Conservation (phyloP, 1,284 basidiomycete species). For the Bjerkandera adusta region DNA sequence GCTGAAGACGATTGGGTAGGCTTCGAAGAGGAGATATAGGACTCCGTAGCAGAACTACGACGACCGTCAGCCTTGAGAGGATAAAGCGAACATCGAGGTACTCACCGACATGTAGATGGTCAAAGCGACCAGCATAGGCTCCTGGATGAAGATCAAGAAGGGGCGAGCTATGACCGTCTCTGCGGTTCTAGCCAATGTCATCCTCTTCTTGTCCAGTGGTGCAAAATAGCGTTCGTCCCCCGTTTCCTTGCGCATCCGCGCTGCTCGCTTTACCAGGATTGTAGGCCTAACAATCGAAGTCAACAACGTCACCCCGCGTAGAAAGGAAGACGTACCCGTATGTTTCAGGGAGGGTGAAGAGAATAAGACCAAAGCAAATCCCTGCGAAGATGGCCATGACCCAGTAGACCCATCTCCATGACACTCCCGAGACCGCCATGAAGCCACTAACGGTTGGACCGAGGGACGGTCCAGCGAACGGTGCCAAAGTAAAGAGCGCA, state of each 20-base stretch:
- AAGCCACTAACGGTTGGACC: constrained; percentile 69
- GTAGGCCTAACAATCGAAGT: constrained; percentile 35
- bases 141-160: constrained; percentile 38
- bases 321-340: constrained; percentile 35
- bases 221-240: constrained; percentile 55
- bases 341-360: constrained; percentile 79
- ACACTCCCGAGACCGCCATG: constrained; percentile 43
- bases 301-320: neutral
- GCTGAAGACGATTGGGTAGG: constrained; percentile 33
- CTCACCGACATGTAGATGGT: constrained; percentile 45
- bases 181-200: constrained; percentile 29
- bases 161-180: constrained; percentile 35
- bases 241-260: constrained; percentile 38
- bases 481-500: constrained; percentile 44
- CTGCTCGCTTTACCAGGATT: constrained; percentile 38
- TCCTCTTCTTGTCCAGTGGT: constrained; percentile 32
- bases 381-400: constrained; percentile 61
- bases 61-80: neutral
- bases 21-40: constrained; percentile 40
- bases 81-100: neutral
- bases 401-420: constrained; percentile 81
- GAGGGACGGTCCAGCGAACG: constrained; percentile 69
- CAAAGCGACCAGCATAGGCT: constrained; percentile 45
- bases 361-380: constrained; percentile 44
- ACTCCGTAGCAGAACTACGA: constrained; percentile 41